Evolutionary conservation across 2,329 filamentous ascomycete genomes (phyloP), one percentile per base, ranked within the genome.

Genomic region (Dothiorella sarmentorum): DNA sequence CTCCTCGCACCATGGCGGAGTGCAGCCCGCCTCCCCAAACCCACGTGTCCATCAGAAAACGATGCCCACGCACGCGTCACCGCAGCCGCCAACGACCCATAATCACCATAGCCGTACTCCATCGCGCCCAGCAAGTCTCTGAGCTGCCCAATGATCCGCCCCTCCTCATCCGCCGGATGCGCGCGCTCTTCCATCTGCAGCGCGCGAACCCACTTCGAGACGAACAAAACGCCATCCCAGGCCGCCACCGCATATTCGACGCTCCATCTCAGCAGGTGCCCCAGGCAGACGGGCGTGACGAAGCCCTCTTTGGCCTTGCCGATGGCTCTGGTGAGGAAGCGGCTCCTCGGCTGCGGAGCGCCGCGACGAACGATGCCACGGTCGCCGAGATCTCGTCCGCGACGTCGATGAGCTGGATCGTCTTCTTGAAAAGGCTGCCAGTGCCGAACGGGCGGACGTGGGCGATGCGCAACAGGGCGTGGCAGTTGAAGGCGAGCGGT

Each of bases 231-330:
- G 31, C 31, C 26, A 20, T 71, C 70, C 70, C 70, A 73, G 22
- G 63, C 68, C 6, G 69, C 66, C 40, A 70, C 62, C n/a, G 70
- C 69, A 58, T 72, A 69, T 57, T 71, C 71, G 37, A 73, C 49
- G 29, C 68, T 69, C 65, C 68, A 71, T 7, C 61, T 66, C 18
- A 72, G 62, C 45, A 66, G 52, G 38, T 64, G 65, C 6, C 69
- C 68, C 22, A 66, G 61, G 43, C 62, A 65, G 5, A 70, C 65
- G 3, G 69, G 64, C 2, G 63, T 64, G 17, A 69, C 56, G 42
- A 72, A 63, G 15, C 67, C 66, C 38, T 67, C 67, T 24, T 58
- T 65, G 3, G 68, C 67, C 29, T 68, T 68, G 27, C 59, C 60
- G 15, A 71, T 68, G 5, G 69, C 66, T 27, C 63, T 65, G 2